phyloP scores from a whole-genome alignment of 2,329 filamentous ascomycete genomes.

The Diaporthe nobilis region DNA sequence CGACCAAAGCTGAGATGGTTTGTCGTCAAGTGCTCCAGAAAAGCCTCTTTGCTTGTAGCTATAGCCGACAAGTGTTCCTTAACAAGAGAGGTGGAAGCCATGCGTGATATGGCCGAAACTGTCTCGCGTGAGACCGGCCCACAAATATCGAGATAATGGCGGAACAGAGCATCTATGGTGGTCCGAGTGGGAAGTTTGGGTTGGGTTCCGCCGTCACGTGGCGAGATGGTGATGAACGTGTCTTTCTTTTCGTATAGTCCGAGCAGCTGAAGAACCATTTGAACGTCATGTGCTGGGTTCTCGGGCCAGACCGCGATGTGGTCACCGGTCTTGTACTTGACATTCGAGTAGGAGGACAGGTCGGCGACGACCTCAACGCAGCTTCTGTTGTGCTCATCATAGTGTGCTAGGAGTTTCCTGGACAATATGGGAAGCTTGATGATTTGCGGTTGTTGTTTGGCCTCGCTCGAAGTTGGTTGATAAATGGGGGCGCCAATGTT shows the following conservation, averaged over 20 bases:
- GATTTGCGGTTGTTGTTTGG: not conserved
- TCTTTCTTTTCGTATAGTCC: slow-evolving; percentile 1
- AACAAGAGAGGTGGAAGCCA: not conserved
- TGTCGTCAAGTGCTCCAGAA: not conserved
- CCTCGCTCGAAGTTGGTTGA: not conserved
- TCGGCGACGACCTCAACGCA: not conserved
- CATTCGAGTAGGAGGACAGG: not conserved
- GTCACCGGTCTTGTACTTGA: not conserved
- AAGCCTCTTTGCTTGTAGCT: not conserved
- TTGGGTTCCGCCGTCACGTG: not conserved
- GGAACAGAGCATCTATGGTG: not conserved
- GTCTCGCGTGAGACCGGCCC: not conserved
- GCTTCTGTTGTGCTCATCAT: not conserved
- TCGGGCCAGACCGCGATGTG: not conserved
- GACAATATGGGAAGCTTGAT: not conserved
- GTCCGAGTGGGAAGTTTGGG: not conserved
- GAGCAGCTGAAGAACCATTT: not conserved
- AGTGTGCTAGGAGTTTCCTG: not conserved
- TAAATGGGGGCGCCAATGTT: not conserved
- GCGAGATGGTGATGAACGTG: not conserved
- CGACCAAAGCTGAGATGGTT: not conserved
- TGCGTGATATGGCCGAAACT: not conserved
- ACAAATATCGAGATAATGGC: not conserved
- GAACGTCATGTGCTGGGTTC: not conserved
- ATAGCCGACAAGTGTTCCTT: not conserved